phyloP scores from a whole-genome alignment of 2,329 filamentous ascomycete species.

The Coniella lustricola region DNA sequence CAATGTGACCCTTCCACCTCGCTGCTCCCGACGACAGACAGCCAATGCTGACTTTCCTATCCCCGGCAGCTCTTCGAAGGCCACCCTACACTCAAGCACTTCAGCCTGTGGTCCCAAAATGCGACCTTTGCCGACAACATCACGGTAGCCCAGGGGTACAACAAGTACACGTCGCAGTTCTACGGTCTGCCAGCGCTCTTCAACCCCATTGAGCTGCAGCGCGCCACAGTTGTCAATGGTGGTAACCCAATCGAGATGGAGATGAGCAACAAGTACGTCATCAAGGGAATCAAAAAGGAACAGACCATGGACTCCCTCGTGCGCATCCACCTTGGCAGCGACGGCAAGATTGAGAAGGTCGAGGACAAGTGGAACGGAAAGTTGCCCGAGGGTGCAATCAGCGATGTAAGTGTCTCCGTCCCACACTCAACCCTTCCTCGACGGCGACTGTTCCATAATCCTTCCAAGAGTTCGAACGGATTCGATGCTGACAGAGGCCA shows the following conservation, averaged over 20 bases:
- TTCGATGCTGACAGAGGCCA: slow-evolving; percentile 8
- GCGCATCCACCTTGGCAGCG: slow-evolving; percentile 25
- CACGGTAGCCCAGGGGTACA: slow-evolving; percentile 48
- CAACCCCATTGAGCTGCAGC: slow-evolving; percentile 47
- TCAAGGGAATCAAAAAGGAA: slow-evolving; percentile 27
- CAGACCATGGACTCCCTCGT: slow-evolving; percentile 27
- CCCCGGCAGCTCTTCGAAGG: slow-evolving; percentile 48
- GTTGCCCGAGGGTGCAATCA: slow-evolving; percentile 27
- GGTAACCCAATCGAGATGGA: slow-evolving; percentile 56
- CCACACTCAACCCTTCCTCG: slow-evolving; percentile 5
- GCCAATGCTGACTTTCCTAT: background rate
- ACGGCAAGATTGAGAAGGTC: slow-evolving; percentile 29
- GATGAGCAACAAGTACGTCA: slow-evolving; percentile 29
- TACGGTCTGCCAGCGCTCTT: slow-evolving; percentile 56
- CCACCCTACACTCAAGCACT: slow-evolving; percentile 49
- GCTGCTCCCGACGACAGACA: background rate
- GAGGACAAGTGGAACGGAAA: slow-evolving; percentile 32
- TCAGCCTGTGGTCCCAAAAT: slow-evolving; percentile 51
- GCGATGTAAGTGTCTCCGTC: slow-evolving; percentile 26
- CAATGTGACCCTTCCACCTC: background rate
- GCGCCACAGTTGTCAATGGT: slow-evolving; percentile 43
- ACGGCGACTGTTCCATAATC: no score
- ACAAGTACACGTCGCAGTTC: slow-evolving; percentile 42
- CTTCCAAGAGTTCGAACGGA: no score
- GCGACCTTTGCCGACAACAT: slow-evolving; percentile 53